These are phyloP conservation scores for Xylaria digitata DNA, from an alignment of 2,329 filamentous ascomycete species.

Conservation along the genomic window DNA sequence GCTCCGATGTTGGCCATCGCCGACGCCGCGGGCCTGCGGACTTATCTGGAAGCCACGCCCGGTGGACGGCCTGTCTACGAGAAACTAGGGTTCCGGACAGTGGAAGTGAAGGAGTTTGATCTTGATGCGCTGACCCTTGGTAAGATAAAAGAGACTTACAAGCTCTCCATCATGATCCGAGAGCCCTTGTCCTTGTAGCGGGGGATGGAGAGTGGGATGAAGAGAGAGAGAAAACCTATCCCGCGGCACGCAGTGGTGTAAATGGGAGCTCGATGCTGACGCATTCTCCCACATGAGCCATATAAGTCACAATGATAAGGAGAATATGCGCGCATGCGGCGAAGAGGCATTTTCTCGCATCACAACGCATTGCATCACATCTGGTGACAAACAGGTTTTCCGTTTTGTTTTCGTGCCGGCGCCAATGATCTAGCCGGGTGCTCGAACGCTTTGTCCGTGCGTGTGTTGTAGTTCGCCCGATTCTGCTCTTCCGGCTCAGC, in stretches of 20 bases:
- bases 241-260: background rate
- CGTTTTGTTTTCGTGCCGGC: background rate
- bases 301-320: constrained; percentile 12
- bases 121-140: constrained; percentile 39
- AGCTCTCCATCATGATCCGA: constrained; percentile 48
- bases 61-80: constrained; percentile 53
- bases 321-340: constrained; percentile 12
- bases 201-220: background rate
- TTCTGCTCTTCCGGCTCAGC: background rate
- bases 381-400: constrained; percentile 15
- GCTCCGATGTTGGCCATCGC: constrained; percentile 52
- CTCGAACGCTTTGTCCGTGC: background rate
- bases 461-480: constrained; percentile 2
- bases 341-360: background rate
- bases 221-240: background rate
- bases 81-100: constrained; percentile 52
- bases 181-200: constrained; percentile 39
- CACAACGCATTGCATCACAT: constrained; percentile 7
- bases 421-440: constrained; percentile 15
- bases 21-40: constrained; percentile 49
- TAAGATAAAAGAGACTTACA: constrained; percentile 35
- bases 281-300: background rate
- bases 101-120: constrained; percentile 49
- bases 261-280: background rate
- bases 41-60: constrained; percentile 55